phyloP scores from a whole-genome alignment of 2,329 filamentous ascomycete genomes.

The Epichloe hybrida region DNA sequence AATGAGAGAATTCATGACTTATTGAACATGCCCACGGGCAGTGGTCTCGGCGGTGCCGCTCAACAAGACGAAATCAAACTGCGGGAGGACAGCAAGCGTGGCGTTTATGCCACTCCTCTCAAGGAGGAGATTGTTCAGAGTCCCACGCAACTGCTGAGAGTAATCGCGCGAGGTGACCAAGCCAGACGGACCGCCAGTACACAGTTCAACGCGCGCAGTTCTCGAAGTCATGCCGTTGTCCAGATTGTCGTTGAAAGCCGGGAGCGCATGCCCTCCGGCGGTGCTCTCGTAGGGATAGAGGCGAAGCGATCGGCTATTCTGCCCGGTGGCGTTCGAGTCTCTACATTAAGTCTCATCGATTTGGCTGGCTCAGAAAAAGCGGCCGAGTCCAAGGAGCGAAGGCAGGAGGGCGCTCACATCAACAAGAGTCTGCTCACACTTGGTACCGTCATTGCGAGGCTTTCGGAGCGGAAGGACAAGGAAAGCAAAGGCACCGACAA shows the following conservation, averaged over 20 bases:
- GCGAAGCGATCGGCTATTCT: slow-evolving; percentile 55
- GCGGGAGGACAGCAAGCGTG: slow-evolving; percentile 88
- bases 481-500: slow-evolving; percentile 59
- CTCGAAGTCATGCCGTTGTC: slow-evolving; percentile 93
- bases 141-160: slow-evolving; percentile 83
- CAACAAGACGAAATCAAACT: slow-evolving; percentile 90
- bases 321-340: slow-evolving; percentile 87
- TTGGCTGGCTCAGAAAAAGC: slow-evolving; percentile 92
- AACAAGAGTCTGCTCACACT: slow-evolving; percentile 95
- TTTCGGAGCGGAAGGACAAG: slow-evolving; percentile 85
- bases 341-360: slow-evolving; percentile 90
- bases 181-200: slow-evolving; percentile 84
- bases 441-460: slow-evolving; percentile 82
- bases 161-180: slow-evolving; percentile 89
- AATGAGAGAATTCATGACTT: slow-evolving; percentile 96
- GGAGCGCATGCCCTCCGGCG: slow-evolving; percentile 56
- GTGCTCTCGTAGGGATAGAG: slow-evolving; percentile 21
- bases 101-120: slow-evolving; percentile 87
- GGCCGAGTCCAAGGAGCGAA: slow-evolving; percentile 84
- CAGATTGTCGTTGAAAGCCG: slow-evolving; percentile 97
- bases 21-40: slow-evolving; percentile 57
- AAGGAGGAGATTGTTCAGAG: slow-evolving; percentile 99
- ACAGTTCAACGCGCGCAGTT: slow-evolving; percentile 93
- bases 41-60: slow-evolving; percentile 36
- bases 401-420: slow-evolving; percentile 92